Percentiles rank a stretch among this genome's conserved stretches.
Conservation (phyloP, 768 basidiomycete genomes). For the Kwoniella sp. region DNA sequence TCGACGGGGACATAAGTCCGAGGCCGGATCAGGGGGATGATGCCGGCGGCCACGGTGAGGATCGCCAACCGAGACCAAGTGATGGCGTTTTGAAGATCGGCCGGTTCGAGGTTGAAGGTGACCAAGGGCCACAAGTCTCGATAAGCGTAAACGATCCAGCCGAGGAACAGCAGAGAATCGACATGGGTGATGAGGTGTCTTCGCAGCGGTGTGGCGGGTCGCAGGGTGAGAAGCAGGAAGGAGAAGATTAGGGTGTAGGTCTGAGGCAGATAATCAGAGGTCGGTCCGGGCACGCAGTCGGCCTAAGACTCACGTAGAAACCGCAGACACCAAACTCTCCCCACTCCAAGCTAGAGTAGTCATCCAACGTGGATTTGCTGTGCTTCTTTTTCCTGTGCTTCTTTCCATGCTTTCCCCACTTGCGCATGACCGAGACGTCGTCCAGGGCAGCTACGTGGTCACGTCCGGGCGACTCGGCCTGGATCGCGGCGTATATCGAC, state of each 20-base stretch:
- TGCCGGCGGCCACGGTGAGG: conserved; percentile 54
- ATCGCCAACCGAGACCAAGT: conserved; percentile 59
- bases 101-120: conserved; percentile 56
- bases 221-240: conserved; percentile 51
- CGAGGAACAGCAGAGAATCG: conserved; percentile 55
- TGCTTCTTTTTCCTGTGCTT: conserved; percentile 45
- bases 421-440: neutral
- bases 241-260: conserved; percentile 55
- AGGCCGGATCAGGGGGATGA: conserved; percentile 60
- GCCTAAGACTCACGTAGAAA: conserved; percentile 47
- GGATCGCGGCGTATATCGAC: conserved; percentile 54
- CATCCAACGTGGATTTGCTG: conserved; percentile 35
- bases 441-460: conserved; percentile 4
- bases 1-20: conserved; percentile 61
- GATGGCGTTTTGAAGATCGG: conserved; percentile 53
- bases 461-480: conserved; percentile 44
- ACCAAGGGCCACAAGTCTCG: conserved; percentile 60
- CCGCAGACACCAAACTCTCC: conserved; percentile 46
- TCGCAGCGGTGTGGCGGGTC: conserved; percentile 50
- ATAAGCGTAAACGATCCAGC: conserved; percentile 57
- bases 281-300: neutral
- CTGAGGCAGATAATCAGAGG: conserved; percentile 36
- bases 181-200: conserved; percentile 54
- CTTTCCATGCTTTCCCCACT: conserved; percentile 19
- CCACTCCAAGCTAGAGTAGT: conserved; percentile 41